Evolutionary conservation across 1,284 basidiomycete genomes (phyloP).

Genomic region (Moesziomyces globuligerus): DNA sequence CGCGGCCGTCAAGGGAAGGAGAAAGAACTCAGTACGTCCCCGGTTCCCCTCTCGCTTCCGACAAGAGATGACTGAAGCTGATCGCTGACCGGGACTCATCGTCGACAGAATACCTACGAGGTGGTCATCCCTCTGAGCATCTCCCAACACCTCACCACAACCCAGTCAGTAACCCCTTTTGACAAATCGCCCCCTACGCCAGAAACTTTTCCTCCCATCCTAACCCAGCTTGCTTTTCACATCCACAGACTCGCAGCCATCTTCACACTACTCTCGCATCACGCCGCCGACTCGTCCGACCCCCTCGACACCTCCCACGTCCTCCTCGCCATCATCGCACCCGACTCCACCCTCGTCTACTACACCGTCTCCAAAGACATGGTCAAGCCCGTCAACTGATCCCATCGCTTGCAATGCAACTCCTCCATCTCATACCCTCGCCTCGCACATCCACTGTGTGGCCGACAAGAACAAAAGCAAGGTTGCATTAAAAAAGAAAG

Average conservation of each 20-base stretch:
- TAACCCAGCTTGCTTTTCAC: background rate
- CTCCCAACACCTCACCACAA: slow-evolving; percentile 26
- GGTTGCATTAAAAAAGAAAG: background rate
- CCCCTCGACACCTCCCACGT: slow-evolving; percentile 39
- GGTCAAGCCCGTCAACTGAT: slow-evolving; percentile 64
- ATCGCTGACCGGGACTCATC: no score
- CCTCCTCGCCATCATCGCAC: slow-evolving; percentile 60
- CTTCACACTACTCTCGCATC: slow-evolving; percentile 28
- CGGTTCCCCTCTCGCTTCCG: background rate
- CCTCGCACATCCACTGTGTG: background rate
- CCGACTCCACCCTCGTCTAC: slow-evolving; percentile 63
- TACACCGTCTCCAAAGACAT: slow-evolving; percentile 60
- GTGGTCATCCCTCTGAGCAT: slow-evolving; percentile 37
- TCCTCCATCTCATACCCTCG: no score
- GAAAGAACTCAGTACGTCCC: slow-evolving; percentile 34
- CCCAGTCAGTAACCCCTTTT: slow-evolving; percentile 14
- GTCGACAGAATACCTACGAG: slow-evolving; percentile 26
- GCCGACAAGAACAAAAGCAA: background rate
- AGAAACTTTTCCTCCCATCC: background rate
- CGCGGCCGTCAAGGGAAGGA: slow-evolving; percentile 34
- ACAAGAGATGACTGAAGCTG: background rate
- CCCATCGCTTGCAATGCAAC: background rate
- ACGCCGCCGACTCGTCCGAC: slow-evolving; percentile 16
- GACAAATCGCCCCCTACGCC: background rate
- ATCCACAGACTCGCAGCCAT: slow-evolving; percentile 26